Percentiles rank a stretch among this genome's conserved stretches.
phyloP scores from a whole-genome alignment of 306 rosid species.

The Argentina anserina region DNA sequence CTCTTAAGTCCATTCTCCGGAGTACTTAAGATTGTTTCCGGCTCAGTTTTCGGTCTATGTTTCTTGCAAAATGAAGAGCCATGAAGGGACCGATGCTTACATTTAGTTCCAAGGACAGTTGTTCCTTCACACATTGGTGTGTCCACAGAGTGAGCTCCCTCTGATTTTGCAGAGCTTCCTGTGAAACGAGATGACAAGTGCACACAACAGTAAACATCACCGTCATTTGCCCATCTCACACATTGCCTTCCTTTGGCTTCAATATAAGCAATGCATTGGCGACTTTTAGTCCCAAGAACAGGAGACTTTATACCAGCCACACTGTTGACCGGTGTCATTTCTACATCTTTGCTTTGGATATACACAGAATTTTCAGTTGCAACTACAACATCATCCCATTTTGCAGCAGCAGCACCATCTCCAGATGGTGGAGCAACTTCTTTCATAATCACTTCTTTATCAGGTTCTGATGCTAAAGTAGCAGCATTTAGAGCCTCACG shows the following conservation, averaged over 20 bases:
- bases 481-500: constrained; percentile 39
- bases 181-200: constrained; percentile 87
- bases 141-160: constrained; percentile 51
- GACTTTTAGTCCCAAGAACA: constrained; percentile 64
- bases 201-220: constrained; percentile 97
- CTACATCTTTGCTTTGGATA: constrained; percentile 42
- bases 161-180: constrained; percentile 58
- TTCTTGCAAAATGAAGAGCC: constrained; percentile 85
- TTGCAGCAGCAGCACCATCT: constrained; percentile 39
- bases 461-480: constrained; percentile 44
- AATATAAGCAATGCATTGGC: constrained; percentile 81
- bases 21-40: constrained; percentile 29
- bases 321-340: constrained; percentile 56
- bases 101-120: constrained; percentile 89
- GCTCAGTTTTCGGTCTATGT: constrained; percentile 68
- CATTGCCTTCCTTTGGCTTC: constrained; percentile 98
- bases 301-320: constrained; percentile 32
- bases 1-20: constrained; percentile 53
- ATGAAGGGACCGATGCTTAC: constrained; percentile 86
- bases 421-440: constrained; percentile 36
- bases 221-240: constrained; percentile 99
- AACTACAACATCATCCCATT: constrained; percentile 58
- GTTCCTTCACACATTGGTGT: constrained; percentile 95
- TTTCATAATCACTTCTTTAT: constrained; percentile 46
- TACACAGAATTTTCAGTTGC: constrained; percentile 46